Percentiles rank a stretch among this genome's conserved stretches.
Evolutionary conservation across 1,139 yeast genomes (phyloP).

Genomic region (Debaryomyces robertsiae): DNA sequence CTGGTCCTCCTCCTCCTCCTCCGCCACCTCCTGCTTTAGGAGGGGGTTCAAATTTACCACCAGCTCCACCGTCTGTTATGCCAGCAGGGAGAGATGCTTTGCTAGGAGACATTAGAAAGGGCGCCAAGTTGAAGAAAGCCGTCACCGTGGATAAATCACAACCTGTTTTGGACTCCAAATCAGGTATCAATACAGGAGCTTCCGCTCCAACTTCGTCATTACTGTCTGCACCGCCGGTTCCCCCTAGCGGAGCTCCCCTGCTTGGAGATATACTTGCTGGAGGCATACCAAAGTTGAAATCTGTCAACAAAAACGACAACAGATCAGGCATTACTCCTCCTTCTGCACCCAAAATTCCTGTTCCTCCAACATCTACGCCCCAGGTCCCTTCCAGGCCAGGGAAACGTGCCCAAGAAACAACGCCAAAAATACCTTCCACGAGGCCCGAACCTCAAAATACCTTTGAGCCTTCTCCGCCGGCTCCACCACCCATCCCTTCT

Average conservation of each 20-base stretch:
- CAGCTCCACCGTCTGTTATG: slow-evolving; percentile 36
- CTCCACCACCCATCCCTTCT: slow-evolving; percentile 15
- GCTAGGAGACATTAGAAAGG: slow-evolving; percentile 84
- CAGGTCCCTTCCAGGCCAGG: slow-evolving; percentile 18
- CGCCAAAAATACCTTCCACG: slow-evolving; percentile 30
- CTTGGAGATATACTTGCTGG: slow-evolving; percentile 83
- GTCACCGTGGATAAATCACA: slow-evolving; percentile 49
- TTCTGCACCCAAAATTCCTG: slow-evolving; percentile 40
- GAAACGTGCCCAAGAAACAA: slow-evolving; percentile 19
- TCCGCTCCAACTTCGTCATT: slow-evolving; percentile 14
- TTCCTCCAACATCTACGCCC: slow-evolving; percentile 16
- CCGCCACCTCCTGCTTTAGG: slow-evolving; percentile 29
- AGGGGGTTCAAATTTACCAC: slow-evolving; percentile 19
- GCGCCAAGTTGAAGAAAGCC: slow-evolving; percentile 73
- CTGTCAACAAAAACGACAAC: slow-evolving; percentile 44
- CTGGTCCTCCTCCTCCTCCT: slow-evolving; percentile 42
- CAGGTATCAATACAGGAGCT: slow-evolving; percentile 17
- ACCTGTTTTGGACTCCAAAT: slow-evolving; percentile 42
- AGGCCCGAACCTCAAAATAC: slow-evolving; percentile 9
- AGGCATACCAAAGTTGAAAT: slow-evolving; percentile 79
- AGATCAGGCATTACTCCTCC: slow-evolving; percentile 46
- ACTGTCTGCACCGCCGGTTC: slow-evolving; percentile 21
- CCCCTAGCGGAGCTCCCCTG: slow-evolving; percentile 48
- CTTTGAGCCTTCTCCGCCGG: slow-evolving; percentile 11
- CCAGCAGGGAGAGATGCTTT: slow-evolving; percentile 72